Evolutionary conservation across 2,329 filamentous ascomycete genomes (phyloP).

Genomic region (Elsinoe fawcettii): DNA sequence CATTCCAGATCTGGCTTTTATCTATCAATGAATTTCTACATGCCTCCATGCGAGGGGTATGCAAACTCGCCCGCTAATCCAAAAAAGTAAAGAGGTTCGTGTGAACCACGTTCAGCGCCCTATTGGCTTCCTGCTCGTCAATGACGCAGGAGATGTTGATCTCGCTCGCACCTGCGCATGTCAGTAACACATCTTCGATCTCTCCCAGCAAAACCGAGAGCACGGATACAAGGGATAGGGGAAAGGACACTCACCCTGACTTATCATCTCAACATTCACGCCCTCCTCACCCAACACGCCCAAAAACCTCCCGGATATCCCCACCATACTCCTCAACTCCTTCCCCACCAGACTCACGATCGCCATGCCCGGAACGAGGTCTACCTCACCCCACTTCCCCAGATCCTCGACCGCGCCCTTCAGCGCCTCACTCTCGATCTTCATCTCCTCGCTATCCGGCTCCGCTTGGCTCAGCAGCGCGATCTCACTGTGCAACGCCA

Average conservation of each 20-base stretch:
- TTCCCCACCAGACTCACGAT: constrained; percentile 91
- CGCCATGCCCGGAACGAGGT: constrained; percentile 84
- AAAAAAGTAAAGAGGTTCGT: constrained; percentile 95
- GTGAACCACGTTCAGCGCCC: constrained; percentile 92
- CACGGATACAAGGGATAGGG: background rate
- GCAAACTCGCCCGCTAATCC: constrained; percentile 45
- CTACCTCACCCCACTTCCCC: constrained; percentile 76
- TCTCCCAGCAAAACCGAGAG: background rate
- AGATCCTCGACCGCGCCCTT: constrained; percentile 58
- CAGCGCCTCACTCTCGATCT: constrained; percentile 41
- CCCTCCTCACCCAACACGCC: constrained; percentile 85
- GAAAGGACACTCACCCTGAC: constrained; percentile 62
- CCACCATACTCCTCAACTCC: constrained; percentile 94
- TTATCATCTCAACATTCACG: constrained; percentile 99
- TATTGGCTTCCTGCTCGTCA: constrained; percentile 78
- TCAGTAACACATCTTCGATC: constrained; percentile 5
- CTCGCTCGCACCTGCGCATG: constrained; percentile 74
- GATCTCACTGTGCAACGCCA: constrained; percentile 80
- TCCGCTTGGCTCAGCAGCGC: constrained; percentile 43
- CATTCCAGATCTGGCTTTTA: background rate
- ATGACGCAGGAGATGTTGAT: constrained; percentile 99
- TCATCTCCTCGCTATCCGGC: constrained; percentile 38
- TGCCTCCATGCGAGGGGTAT: background rate
- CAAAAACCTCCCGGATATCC: constrained; percentile 91
- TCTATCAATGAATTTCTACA: background rate